A percentile compares a stretch with the other conserved stretches of the same genome.
Conservation (phyloP, 75 land plant species). For the Azolla pinnata region DNA sequence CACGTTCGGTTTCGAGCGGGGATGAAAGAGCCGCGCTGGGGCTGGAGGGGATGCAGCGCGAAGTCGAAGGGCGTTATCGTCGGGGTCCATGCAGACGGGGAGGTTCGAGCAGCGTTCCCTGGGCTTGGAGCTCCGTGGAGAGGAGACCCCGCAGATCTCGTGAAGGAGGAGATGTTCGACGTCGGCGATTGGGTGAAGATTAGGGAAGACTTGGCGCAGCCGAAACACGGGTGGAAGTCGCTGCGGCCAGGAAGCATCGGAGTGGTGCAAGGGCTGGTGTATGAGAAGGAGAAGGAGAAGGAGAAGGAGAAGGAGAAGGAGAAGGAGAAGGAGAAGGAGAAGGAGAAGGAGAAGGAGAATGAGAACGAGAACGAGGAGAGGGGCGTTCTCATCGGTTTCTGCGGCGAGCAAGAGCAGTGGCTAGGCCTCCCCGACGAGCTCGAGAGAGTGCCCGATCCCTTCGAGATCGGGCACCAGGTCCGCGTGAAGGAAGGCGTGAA, state of each 20-base stretch:
- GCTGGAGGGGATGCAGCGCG: conserved; percentile 69
- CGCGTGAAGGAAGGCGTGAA: conserved; percentile 46
- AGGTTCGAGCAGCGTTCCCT: conserved; percentile 68
- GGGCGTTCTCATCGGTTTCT: conserved; percentile 53
- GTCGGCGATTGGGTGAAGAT: conserved; percentile 88
- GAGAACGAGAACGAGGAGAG: conserved; percentile 45
- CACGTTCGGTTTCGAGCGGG: conserved; percentile 70
- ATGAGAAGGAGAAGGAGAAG: conserved; percentile 29
- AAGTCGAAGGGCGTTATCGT: conserved; percentile 59
- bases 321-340: conserved; percentile 34
- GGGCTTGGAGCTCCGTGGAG: conserved; percentile 67
- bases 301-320: too few relatives aligned
- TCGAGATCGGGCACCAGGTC: conserved; percentile 54
- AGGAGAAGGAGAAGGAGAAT: conserved; percentile 60
- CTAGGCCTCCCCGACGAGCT: conserved; percentile 50
- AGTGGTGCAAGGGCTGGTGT: conserved; percentile 68
- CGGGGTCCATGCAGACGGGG: conserved; percentile 84
- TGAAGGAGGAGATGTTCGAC: conserved; percentile 68
- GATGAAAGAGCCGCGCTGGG: conserved; percentile 78
- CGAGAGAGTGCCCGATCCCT: conserved; percentile 37
- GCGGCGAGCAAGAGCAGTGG: conserved; percentile 94
- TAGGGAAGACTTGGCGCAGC: conserved; percentile 28
- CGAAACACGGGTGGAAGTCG: conserved; percentile 53
- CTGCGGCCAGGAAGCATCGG: conserved; percentile 73
- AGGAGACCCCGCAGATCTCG: conserved; percentile 84